These are phyloP conservation scores for Viola pubescens DNA, from an alignment of 441 rosid genomes.

Conservation along the genomic window DNA sequence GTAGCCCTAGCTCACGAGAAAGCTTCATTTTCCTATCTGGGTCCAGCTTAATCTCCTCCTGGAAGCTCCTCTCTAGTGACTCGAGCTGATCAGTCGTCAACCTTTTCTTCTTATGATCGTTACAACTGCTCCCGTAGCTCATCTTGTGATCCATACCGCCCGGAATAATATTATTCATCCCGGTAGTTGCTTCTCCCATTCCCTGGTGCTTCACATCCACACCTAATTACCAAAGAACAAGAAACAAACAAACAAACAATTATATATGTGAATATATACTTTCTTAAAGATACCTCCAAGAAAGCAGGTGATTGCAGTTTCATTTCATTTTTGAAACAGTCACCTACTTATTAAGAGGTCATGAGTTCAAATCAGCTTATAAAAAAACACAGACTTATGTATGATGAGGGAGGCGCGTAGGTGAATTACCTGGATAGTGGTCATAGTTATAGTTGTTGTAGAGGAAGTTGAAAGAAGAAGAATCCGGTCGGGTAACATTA, in stretches of 20 bases:
- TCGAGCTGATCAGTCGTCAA: slow-evolving; percentile 61
- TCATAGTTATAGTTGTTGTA: slow-evolving; percentile 42
- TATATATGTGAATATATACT: neutral
- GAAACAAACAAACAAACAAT: neutral
- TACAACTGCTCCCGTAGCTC: slow-evolving; percentile 15
- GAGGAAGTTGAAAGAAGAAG: slow-evolving; percentile 44
- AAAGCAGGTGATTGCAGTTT: neutral
- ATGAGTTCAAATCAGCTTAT: neutral
- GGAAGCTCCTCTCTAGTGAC: slow-evolving; percentile 70
- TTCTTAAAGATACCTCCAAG: neutral
- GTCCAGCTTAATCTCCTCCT: slow-evolving; percentile 78
- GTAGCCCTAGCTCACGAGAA: slow-evolving; percentile 70
- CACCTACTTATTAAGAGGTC: neutral
- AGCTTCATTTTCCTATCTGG: slow-evolving; percentile 79
- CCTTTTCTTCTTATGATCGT: slow-evolving; percentile 61
- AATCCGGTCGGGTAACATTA: slow-evolving; percentile 29
- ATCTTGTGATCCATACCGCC: slow-evolving; percentile 26
- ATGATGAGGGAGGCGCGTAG: neutral
- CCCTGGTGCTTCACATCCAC: slow-evolving; percentile 38
- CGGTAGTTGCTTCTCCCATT: slow-evolving; percentile 28
- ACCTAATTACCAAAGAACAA: slow-evolving; percentile 11
- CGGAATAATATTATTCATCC: slow-evolving; percentile 13
- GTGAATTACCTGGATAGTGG: slow-evolving; percentile 36
- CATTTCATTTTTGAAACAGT: neutral
- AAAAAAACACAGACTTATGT: neutral